Base-by-base conservation (phyloP, 345 rosid species). In the Linum usitatissimum region DNA sequence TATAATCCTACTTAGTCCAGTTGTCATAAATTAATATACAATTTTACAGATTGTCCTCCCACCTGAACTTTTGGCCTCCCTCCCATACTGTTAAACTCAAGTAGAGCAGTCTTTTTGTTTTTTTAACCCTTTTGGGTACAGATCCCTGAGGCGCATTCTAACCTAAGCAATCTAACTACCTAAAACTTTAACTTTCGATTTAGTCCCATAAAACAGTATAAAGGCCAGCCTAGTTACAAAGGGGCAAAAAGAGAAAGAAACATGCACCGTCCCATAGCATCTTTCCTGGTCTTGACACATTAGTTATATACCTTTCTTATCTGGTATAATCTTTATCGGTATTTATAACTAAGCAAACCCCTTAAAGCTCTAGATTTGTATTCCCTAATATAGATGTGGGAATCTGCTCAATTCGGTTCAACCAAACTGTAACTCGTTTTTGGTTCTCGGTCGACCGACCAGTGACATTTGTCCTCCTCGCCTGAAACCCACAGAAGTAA, bases 161-260 rank as follows among this genome's bases (percentile, higher is more conserved):
- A 57, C 45, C 42, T 1, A 28, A 39, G 62, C 64, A 61, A 64
- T 59, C 58, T 53, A 42, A 23, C 73, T 59, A 20, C 28, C n/a
- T 28, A 40, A 54, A 63, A 66, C 82, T 72, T 76, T 76, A 59
- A 30, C 78, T 70, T 79, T 77, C 77, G 81, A 66, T 77, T 67
- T 69, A 70, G 73, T 79, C 63, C 71, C 71, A 77, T 74, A 51
- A 68, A 74, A 77, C 83, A 79, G 83, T 70, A 53, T 64, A 76
- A 81, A 79, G 76, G 68, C 19, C 30, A 55, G 14, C 23, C 59
- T 18, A 20, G 30, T 0, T 30, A 17, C 60, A 59, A 75, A 71
- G 55, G 67, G 58, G 62, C 66, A 56, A 59, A 72, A 45, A 38
- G 61, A 63, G 66, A 63, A 36, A 23, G 62, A 59, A 62, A 60